Evolutionary conservation across 768 basidiomycete species (phyloP).

Genomic region (Melanogaster broomeanus): DNA sequence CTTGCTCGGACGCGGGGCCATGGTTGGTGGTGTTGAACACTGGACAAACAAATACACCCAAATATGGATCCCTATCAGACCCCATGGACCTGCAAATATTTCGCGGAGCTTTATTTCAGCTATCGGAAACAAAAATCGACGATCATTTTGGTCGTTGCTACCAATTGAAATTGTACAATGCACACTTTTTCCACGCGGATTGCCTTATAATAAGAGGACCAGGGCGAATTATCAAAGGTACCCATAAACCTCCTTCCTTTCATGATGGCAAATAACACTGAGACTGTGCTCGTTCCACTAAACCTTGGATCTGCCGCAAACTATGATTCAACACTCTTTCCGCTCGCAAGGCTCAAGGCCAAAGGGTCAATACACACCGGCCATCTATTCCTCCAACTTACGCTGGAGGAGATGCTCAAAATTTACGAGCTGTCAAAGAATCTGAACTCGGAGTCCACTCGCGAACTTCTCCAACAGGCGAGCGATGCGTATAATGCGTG

Average conservation of each 20-base stretch:
- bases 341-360: background rate
- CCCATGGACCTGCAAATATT: too few relatives aligned
- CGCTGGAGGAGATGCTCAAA: constrained; percentile 4
- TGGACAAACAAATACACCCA: too few relatives aligned
- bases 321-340: constrained; percentile 3
- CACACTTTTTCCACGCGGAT: background rate
- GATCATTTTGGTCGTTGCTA: too few relatives aligned
- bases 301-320: background rate
- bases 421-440: background rate
- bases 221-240: background rate
- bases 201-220: background rate
- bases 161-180: too few relatives aligned
- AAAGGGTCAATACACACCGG: background rate
- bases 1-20: too few relatives aligned
- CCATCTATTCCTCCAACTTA: constrained; percentile 1
- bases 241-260: background rate
- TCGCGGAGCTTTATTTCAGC: too few relatives aligned
- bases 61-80: too few relatives aligned
- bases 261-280: background rate
- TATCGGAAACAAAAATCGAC: too few relatives aligned
- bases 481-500: background rate
- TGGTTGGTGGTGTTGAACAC: too few relatives aligned
- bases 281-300: background rate
- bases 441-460: too few relatives aligned
- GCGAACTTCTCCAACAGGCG: background rate